Percentiles rank a stretch among this genome's conserved stretches.
Evolutionary conservation across 2,329 filamentous ascomycete genomes (phyloP).

Genomic region (Rutstroemia sp.): DNA sequence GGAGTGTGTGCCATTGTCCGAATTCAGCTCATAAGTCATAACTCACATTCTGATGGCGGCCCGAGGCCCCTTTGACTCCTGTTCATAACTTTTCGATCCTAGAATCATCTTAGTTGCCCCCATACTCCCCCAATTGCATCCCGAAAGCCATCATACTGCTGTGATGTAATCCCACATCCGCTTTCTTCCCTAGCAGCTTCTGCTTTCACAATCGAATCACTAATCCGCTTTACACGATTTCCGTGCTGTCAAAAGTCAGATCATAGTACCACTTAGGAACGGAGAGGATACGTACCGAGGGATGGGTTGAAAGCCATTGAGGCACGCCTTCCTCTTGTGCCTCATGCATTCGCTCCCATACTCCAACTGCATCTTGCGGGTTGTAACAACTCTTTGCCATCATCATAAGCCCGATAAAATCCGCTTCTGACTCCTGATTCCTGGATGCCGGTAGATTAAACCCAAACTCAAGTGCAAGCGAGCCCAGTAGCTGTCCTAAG

Average conservation of each 20-base stretch:
- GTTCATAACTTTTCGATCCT: too few species aligned
- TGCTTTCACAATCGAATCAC: constrained; percentile 53
- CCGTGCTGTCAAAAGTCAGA: constrained; percentile 39
- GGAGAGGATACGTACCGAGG: constrained; percentile 46
- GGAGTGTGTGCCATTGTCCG: too few species aligned
- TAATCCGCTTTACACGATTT: constrained; percentile 57
- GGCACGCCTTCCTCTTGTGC: constrained; percentile 46
- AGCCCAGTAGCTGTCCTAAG: constrained; percentile 19
- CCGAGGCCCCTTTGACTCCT: background rate
- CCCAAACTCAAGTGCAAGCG: constrained; percentile 45
- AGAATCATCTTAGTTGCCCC: background rate
- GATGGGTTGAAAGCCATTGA: constrained; percentile 71
- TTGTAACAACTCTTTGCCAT: constrained; percentile 77
- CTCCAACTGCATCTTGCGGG: constrained; percentile 55
- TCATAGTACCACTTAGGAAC: background rate
- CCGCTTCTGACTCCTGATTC: constrained; percentile 68
- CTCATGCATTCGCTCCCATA: constrained; percentile 62
- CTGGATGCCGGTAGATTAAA: constrained; percentile 61
- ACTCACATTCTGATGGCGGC: background rate
- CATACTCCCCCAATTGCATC: constrained; percentile 1
- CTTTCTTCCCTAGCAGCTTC: constrained; percentile 46
- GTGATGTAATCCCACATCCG: constrained; percentile 37
- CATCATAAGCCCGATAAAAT: constrained; percentile 76
- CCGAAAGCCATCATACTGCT: constrained; percentile 1
- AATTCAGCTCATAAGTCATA: background rate